Evolutionary conservation across 352 stramenopile species (phyloP).

Genomic region (Globisporangium emineosum): DNA sequence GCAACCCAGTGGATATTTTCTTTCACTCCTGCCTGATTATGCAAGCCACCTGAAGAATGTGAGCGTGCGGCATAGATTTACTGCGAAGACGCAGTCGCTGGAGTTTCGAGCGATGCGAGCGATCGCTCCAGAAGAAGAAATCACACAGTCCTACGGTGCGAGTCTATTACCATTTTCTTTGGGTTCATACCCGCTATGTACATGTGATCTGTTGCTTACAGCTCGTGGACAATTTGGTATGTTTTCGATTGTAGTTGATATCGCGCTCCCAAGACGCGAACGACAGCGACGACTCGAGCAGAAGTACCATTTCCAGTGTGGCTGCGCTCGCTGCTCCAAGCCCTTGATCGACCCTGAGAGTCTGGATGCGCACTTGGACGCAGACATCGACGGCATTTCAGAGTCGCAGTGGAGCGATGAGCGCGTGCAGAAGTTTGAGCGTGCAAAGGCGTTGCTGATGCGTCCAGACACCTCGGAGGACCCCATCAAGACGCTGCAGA

Average conservation of each 20-base stretch:
- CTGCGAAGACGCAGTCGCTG: conserved; percentile 35
- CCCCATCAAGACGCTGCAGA: conserved; percentile 23
- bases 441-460: neutral
- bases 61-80: conserved; percentile 43
- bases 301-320: conserved; percentile 69
- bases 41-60: neutral
- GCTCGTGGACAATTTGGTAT: conserved; percentile 2
- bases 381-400: conserved; percentile 40
- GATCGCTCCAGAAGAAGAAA: conserved; percentile 47
- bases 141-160: conserved; percentile 69
- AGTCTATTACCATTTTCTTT: neutral
- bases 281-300: conserved; percentile 38
- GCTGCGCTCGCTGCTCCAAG: conserved; percentile 43
- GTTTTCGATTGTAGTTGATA: conserved; percentile 44
- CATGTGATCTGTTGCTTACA: neutral
- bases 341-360: conserved; percentile 27
- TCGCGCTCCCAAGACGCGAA: conserved; percentile 42
- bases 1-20: neutral
- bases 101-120: conserved; percentile 50
- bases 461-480: conserved; percentile 10
- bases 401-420: conserved; percentile 34
- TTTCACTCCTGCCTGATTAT: neutral
- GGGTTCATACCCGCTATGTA: neutral
- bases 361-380: conserved; percentile 41
- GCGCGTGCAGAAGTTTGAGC: conserved; percentile 27